phyloP scores from a whole-genome alignment of 345 rosid genomes.

The Balakata baccata region DNA sequence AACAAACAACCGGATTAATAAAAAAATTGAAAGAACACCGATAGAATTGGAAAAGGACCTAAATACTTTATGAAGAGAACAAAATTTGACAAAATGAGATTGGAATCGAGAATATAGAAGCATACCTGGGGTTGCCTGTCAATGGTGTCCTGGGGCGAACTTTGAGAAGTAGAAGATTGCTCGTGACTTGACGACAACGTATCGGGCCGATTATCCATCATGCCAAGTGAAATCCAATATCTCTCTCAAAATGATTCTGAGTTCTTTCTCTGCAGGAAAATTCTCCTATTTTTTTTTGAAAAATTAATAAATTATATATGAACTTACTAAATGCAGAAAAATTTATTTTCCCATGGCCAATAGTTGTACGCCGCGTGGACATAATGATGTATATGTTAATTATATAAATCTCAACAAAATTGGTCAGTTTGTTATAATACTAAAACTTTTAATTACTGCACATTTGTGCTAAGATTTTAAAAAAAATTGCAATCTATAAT shows the following conservation, averaged over 20 bases:
- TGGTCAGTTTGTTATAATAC: too few relatives aligned
- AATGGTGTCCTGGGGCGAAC: not conserved
- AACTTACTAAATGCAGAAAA: not conserved
- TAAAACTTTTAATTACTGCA: too few relatives aligned
- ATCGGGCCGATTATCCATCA: not conserved
- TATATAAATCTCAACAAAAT: too few relatives aligned
- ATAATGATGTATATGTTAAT: not conserved
- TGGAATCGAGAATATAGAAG: not conserved
- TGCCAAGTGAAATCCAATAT: not conserved
- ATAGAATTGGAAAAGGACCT: too few relatives aligned
- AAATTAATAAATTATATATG: not conserved
- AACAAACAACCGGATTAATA: not conserved
- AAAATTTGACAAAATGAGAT: not conserved
- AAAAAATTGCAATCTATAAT: too few relatives aligned
- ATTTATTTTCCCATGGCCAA: not conserved
- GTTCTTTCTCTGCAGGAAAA: not conserved
- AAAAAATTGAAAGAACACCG: too few relatives aligned
- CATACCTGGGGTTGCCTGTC: constrained; percentile 7
- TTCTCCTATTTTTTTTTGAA: not conserved
- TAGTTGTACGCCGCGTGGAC: not conserved
- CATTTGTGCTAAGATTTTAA: too few relatives aligned
- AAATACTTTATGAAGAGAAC: too few relatives aligned
- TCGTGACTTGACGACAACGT: not conserved
- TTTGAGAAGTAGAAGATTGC: constrained; percentile 12
- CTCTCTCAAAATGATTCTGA: not conserved